Base-by-base conservation (phyloP, 495 filamentous ascomycete species). In the Hyaloscypha variabilis region DNA sequence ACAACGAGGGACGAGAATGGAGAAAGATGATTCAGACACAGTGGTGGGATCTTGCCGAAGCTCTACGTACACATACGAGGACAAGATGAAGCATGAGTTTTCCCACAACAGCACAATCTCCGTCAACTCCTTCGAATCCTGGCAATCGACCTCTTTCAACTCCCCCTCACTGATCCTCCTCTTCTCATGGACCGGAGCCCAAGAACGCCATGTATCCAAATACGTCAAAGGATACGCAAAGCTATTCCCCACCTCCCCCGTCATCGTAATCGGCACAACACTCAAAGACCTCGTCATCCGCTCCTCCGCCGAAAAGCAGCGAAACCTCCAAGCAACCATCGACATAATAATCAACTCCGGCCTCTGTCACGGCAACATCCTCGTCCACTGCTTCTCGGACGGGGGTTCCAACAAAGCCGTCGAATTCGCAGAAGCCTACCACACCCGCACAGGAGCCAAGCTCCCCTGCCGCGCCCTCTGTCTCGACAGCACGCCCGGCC, bases 301-400 rank as follows among this genome's bases (percentile, higher is more conserved):
- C 31, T 60, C 58, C 34, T 60, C 58, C 19, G 31, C 58, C 6
- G 25, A 34, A 23, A 59, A 51, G 71, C 72, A 11, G 60, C 29
- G 34, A 19, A 60, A 67, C 10, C 77, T 77, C 0, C 63, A 73
- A 39, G 68, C 77, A 17, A 73, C 80, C 34, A 63, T 82, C 54
- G 67, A 81, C 69, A 69, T 71, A 39, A 71, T 78, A 49, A 29
- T 56, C 8, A 26, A 25, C 5, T 36, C 8, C 39, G 51, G 30
- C n/a, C 8, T 30, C 46, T 26, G 4, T 26, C 29, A 49, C 11
- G 23, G 28, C 61, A 66, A 65, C 36, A 71, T 76, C 49, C 63
- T 77, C 14, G 56, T 79, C 1, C 77, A 79, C 67, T 67, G 69
- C 49, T 79, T 78, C 67, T 79, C 77, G 24, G 75, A 78, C 65